Base-by-base conservation (phyloP, 345 rosid genomes). In the Eucalyptus grandis region DNA sequence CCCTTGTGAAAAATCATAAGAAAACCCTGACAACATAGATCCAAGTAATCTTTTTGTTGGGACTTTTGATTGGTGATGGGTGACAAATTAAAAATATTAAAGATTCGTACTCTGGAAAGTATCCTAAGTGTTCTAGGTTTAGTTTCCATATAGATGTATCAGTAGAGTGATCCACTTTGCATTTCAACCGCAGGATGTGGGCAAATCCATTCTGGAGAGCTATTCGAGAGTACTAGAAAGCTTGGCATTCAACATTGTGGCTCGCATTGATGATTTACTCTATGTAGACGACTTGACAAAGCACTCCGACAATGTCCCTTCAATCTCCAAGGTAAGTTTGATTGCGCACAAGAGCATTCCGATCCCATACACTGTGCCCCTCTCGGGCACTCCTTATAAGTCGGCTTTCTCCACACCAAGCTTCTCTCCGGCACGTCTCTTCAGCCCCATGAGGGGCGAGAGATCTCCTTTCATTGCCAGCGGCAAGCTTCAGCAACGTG, bases 201-300 rank as follows among this genome's bases (percentile, higher is more conserved):
- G 99, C 47, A 98, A 98, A 92, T 97, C 99, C 87, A 96, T 98
- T 83, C 86, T 97, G 87, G 99, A 98, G 95, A 96, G 98, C 94
- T 98, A 97, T 92, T 96, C 99, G 2, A 92, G 99, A 90, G 99
- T 98, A 62, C 91, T 98, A 89, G 99, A 98, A 92, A 96, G 99
- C 92, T 92, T 98, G 87, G 98, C 99, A 13, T 98, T 95, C 92
- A 98, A 98, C 87, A 95, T 97, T 1, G 95, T 98, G 6, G 99
- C 99, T 46, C 96, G 99, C 14, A 94, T 98, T 17, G 99, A 97
- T 87, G 99, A 98, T 90, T 90, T 97, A 69, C 96, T 98, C 72
- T 95, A 96, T 60, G 98, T 98, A 53, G 98, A 98, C 80, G 98
- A 97, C 91, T 90, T 96, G 85, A 95, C 97, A 87, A 96, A 94